Evolutionary conservation across 1,284 basidiomycete species (phyloP), one percentile per base, ranked within the genome.

Genomic region (Phellopilus nigrolimitatus): DNA sequence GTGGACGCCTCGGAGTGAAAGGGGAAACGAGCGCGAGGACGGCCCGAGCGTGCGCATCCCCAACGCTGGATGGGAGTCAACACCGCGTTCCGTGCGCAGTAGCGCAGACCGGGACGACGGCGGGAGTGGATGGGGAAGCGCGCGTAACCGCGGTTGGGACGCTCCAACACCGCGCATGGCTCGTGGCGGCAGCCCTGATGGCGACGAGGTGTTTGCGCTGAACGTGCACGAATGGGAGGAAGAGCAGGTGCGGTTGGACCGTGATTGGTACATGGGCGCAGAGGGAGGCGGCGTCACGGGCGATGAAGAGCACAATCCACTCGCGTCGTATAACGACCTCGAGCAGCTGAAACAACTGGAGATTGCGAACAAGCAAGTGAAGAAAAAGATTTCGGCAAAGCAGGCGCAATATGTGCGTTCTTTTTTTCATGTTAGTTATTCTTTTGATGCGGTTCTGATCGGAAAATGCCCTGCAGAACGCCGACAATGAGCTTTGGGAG

Each of bases 401-500:
- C 93, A 97, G 67, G 93, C 93, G 0, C 93, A 95, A 82, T 95
- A 93, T 66, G 91, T 92, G 59, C 60, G 87, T 75, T 3, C 15
- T 13, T 9, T 15, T 5, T 19, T n/a, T 25, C 15, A 7, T 15
- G 15, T 37, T 39, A 36, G 37, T 21, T 13, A 31, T 42, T 50
- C 30, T 51, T 33, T 33, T 34, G 7, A 10, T 13, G 55, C 13
- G 19, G 59, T 27, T 28, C 31, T n/a, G 25, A 33, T 38, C n/a
- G 31, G 25, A 51, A 59, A 22, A 59, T 49, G 5, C 40, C 30
- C 10, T 41, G 2, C 62, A 94, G 89, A 97, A 97, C 60, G 91
- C 91, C 19, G 97, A 99, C 66, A 95, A 95, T 60, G 95, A 99
- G 60, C 73, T 95, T 1, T 99, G 97, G 97, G 97, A 99, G 72